Base-by-base conservation (phyloP, 352 stramenopile species). In the Phytophthora sp. region DNA sequence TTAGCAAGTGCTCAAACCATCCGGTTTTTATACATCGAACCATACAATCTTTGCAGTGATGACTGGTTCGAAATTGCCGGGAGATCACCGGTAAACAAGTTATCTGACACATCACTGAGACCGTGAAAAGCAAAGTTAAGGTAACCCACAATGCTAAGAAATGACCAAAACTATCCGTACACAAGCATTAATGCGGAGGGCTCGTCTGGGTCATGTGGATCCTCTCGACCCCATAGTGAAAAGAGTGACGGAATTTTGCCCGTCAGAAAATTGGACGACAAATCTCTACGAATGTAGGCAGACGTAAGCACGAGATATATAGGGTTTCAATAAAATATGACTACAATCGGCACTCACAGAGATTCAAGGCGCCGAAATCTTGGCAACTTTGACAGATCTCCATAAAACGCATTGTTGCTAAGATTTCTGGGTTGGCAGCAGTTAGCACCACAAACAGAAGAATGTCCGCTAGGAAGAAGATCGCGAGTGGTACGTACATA, bases 181-280 rank as follows among this genome's bases (percentile, higher is more conserved):
- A 92, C 45, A 28, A 66, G 54, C 44, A 71, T 15, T 23, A 88
- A 30, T 28, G 67, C 44, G 1, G 82, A 84, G 5, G 76, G 57
- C 42, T 91, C 76, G 7, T 80, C 65, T 3, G 79, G 77, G 37
- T 92, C 73, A n/a, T 69, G 49, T 11, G 72, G 74, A 26, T 90
- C 74, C 49, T 81, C 66, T 27, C 76, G 66, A 0, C 79, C 80
- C 62, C 77, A 85, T 2, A 57, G 28, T 5, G 69, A 55, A 15
- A 90, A n/a, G 15, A 75, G 54, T 13, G 27, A 3, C 8, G 79
- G 78, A 10, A 90, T 61, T 0, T 59, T 32, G 1, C 77, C 80
- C n/a, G 72, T 62, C 4, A 90, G 66, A 0, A 60, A 27, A 45
- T 92, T 91, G 30, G 72, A 54, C 3, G 82, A 88, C 5, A 89